Conservation (phyloP, 306 rosid species). For the Quercus berberidifolia region DNA sequence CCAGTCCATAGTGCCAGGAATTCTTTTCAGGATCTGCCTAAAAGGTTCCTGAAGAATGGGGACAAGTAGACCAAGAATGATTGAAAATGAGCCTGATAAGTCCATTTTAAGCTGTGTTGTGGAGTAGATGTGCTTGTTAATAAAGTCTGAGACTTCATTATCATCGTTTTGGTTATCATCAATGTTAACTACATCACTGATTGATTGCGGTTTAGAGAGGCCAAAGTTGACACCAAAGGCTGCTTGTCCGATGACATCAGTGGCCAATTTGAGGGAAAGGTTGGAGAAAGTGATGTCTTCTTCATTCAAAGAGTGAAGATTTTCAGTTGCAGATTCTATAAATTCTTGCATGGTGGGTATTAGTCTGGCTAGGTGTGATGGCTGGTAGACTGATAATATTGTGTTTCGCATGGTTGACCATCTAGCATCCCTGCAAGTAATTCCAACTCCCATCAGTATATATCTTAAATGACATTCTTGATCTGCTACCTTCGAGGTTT, state of each 20-base stretch:
- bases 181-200: constrained; percentile 21
- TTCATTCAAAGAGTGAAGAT: constrained; percentile 40
- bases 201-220: constrained; percentile 53
- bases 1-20: constrained; percentile 91
- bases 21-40: constrained; percentile 73
- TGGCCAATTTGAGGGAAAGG: constrained; percentile 67
- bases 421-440: constrained; percentile 67
- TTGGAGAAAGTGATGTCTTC: constrained; percentile 63
- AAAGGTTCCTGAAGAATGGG: constrained; percentile 85
- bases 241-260: constrained; percentile 80
- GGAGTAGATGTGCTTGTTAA: constrained; percentile 77
- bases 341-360: constrained; percentile 83
- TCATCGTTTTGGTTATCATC: not conserved
- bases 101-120: constrained; percentile 93
- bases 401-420: constrained; percentile 92
- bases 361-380: constrained; percentile 64
- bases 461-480: not conserved
- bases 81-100: constrained; percentile 83
- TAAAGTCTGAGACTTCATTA: constrained; percentile 66
- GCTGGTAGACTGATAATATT: constrained; percentile 70
- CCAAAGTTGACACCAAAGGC: constrained; percentile 92
- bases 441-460: constrained; percentile 7
- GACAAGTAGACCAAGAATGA: constrained; percentile 73
- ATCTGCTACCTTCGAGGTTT: not conserved
- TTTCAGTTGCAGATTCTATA: constrained; percentile 65